A percentile compares a stretch with the other conserved stretches of the same genome.
phyloP scores from a whole-genome alignment of 495 filamentous ascomycete species.

The Xanthoparmelia taractica region DNA sequence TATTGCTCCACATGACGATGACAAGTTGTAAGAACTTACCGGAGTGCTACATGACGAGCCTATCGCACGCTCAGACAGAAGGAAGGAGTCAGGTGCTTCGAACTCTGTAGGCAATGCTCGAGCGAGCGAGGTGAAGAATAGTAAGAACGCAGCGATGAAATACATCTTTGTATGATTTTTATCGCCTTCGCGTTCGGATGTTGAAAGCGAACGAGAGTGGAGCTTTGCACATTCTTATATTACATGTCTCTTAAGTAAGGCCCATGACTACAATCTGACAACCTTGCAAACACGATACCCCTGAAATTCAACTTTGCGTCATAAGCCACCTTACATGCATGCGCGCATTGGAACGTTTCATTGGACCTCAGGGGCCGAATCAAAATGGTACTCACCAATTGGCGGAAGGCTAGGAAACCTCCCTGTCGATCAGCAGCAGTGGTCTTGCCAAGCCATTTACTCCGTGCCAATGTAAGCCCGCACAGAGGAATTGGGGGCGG shows the following conservation, averaged over 20 bases:
- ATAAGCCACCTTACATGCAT: not conserved
- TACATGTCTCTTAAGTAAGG: not conserved
- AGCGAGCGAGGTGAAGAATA: not conserved
- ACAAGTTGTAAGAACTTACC: not conserved
- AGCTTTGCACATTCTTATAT: not conserved
- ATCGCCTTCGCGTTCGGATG: not conserved
- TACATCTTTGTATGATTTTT: not conserved
- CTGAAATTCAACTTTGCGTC: not conserved
- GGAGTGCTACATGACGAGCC: slow-evolving; percentile 9
- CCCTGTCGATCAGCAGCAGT: too few relatives aligned
- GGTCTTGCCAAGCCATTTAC: not conserved
- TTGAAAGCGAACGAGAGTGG: not conserved
- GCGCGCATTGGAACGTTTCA: not conserved
- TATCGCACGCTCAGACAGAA: slow-evolving; percentile 2
- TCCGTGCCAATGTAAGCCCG: not conserved
- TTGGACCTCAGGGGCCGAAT: not conserved
- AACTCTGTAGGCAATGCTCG: not conserved
- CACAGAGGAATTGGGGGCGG: not conserved
- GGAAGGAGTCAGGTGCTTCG: not conserved
- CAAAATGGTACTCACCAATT: not conserved
- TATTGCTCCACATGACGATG: not conserved
- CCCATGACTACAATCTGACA: not conserved
- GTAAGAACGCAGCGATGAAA: not conserved
- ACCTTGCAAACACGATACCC: not conserved
- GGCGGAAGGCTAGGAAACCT: not conserved